Base-by-base conservation (phyloP, 805 yeast species). In the Candida alai region DNA sequence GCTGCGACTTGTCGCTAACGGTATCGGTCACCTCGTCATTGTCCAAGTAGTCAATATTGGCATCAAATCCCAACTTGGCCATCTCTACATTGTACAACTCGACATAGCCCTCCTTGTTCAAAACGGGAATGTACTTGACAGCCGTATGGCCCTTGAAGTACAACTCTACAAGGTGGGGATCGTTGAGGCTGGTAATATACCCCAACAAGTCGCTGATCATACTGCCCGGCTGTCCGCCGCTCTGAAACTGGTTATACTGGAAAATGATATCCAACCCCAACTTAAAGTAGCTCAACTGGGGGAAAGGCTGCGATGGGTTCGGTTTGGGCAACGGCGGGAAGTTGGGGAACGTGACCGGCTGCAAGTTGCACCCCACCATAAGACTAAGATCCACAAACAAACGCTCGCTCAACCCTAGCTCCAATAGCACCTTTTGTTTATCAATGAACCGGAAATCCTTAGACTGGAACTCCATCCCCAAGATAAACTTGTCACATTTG, bases 301-400 rank as follows among this genome's bases (percentile, higher is more conserved):
- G 66, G 30, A 52, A 59, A 13, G 70, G 69, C 28, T 61, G 65
- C 10, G 54, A 39, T 2, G 65, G 65, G 39, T 59, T 60, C 24
- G 68, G 62, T 32, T 63, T 61, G 12, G 70, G 69, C 28, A 60
- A 42, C 2, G 68, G 71, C 2, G 77, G 78, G 36, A 73, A 70
- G 33, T 64, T 63, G 10, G 74, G 67, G 45, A 88, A 70, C 1
- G 82, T 73, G 20, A 56, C 57, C 11, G 85, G 85, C 49, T 85
- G 94, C 35, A 82, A 63, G 24, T 74, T 78, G 52, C 86, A 83
- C 3, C 97, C 96, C 13, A 81, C 80, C 49, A 84, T 76, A 54
- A 86, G 69, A 24, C 89, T 70, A 29, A 85, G 72, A 46, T 90
- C 96, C 35, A 76, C 61, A 36, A 90, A 76, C 49, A 82, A 89